Base-by-base conservation (phyloP, 2,329 filamentous ascomycete species). In the Fusarium sp. region DNA sequence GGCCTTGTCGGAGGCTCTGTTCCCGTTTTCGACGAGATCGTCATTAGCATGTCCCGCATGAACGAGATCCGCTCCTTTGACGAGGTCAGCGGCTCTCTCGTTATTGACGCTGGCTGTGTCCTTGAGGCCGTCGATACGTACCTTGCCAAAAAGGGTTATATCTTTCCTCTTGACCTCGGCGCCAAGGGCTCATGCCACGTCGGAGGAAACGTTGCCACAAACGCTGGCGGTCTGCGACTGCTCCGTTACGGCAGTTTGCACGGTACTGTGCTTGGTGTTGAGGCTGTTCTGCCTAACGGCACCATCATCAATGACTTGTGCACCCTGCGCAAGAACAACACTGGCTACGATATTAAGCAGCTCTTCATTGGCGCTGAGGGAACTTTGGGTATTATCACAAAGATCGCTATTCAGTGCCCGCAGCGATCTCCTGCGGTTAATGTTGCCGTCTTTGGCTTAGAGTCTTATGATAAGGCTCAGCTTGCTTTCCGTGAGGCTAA, bases 141-240 rank as follows among this genome's bases (percentile, higher is more conserved):
- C 78, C 87, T 99, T 46, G 93, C 92, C 8, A 89, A 97, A 80
- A 90, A 88, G 73, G 90, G 90, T 51, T 91, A 98, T 82, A 91
- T 99, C 76, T 99, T 98, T 83, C 96, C 96, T 22, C 87, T 99
- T 47, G 97, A 99, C 79, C 88, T 99, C n/a, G 97, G 95, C 57
- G 96, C 96, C 16, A 99, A 99, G 83, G 96, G 96, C 4, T 97
- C 94, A 9, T 98, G 96, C 81, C 95, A 98, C 66, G 91, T 99
- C 70, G 96, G 97, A 73, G 96, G 96, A 53, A 99, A 98, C 79
- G 91, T 99, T 11, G 91, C 96, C 8, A 98, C 96, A 29, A 99
- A 99, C 77, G 96, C 97, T 20, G 96, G 96, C 65, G 96, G 96
- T 12, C 85, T 99, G 67, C 89, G 96, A 59, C 85, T 99, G 34